Evolutionary conservation across 768 basidiomycete species (phyloP).

Genomic region (Lyophyllum atratum): DNA sequence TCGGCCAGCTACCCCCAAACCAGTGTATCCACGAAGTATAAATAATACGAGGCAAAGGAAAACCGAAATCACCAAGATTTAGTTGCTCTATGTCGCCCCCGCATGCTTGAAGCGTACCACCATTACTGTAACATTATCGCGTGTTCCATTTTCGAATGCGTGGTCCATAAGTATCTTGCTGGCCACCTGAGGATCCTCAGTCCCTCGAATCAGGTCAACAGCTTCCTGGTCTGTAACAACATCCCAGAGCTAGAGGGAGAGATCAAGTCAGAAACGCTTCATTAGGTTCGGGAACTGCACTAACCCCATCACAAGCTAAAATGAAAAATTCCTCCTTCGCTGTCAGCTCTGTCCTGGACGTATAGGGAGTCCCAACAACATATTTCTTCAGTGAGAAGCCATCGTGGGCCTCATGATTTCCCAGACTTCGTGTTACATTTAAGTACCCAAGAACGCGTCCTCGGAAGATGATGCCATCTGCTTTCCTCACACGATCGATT

Average conservation of each 20-base stretch:
- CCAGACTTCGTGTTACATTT: conserved; percentile 17
- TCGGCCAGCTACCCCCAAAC: background rate
- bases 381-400: conserved; percentile 18
- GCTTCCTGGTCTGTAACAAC: conserved; percentile 16
- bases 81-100: background rate
- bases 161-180: conserved; percentile 16
- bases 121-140: conserved; percentile 18
- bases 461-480: conserved; percentile 17
- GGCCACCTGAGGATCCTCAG: conserved; percentile 10
- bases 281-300: background rate
- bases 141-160: conserved; percentile 15
- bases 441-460: conserved; percentile 18
- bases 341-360: conserved; percentile 3
- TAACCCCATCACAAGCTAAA: conserved; percentile 17
- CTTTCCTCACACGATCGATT: conserved; percentile 13
- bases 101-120: conserved; percentile 14
- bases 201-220: conserved; percentile 10
- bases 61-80: background rate
- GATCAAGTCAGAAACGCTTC: background rate
- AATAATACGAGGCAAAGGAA: background rate
- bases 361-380: conserved; percentile 13
- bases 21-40: background rate
- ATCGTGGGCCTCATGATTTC: conserved; percentile 18
- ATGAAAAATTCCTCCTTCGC: conserved; percentile 15
- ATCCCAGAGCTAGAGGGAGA: conserved; percentile 14